Conservation (phyloP, 257 asterid genomes). For the Scutellaria galericulata region DNA sequence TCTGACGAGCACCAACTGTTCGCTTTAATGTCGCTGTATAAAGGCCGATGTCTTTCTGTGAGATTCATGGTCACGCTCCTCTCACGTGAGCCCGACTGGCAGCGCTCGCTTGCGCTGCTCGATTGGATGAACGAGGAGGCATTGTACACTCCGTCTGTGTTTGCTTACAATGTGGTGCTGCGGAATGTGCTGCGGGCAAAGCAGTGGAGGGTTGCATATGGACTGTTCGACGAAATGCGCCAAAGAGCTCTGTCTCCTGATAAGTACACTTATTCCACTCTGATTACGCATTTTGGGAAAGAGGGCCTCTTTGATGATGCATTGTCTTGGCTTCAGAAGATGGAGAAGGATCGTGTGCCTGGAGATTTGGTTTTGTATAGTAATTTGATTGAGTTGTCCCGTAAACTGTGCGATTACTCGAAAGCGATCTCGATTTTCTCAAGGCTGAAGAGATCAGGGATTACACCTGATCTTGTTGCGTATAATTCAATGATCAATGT, state of each 20-base stretch:
- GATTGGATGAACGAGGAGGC: conserved; percentile 94
- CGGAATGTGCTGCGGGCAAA: conserved; percentile 80
- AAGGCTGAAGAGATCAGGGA: conserved; percentile 76
- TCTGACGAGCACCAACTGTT: conserved; percentile 69
- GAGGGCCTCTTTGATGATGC: conserved; percentile 90
- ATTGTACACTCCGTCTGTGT: conserved; percentile 73
- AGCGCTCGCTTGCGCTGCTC: conserved; percentile 82
- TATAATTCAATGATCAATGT: conserved; percentile 91
- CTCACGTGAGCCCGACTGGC: conserved; percentile 88
- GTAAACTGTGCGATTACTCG: conserved; percentile 76
- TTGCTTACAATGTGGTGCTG: conserved; percentile 91
- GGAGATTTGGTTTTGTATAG: conserved; percentile 92
- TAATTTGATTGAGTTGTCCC: conserved; percentile 86
- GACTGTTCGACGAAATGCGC: conserved; percentile 98
- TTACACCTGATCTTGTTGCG: conserved; percentile 82
- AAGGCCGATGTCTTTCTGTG: conserved; percentile 59
- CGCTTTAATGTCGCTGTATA: conserved; percentile 72
- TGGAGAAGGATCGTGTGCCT: conserved; percentile 79
- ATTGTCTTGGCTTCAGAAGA: conserved; percentile 91
- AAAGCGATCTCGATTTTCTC: conserved; percentile 85
- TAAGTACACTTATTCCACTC: conserved; percentile 86
- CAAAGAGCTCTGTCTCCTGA: conserved; percentile 73
- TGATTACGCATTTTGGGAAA: conserved; percentile 84
- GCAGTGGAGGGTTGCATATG: conserved; percentile 74
- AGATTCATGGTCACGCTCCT: conserved; percentile 84